Percentiles rank a stretch among this genome's conserved stretches.
Evolutionary conservation across 345 rosid species (phyloP).

Genomic region (Heritiera littoralis): DNA sequence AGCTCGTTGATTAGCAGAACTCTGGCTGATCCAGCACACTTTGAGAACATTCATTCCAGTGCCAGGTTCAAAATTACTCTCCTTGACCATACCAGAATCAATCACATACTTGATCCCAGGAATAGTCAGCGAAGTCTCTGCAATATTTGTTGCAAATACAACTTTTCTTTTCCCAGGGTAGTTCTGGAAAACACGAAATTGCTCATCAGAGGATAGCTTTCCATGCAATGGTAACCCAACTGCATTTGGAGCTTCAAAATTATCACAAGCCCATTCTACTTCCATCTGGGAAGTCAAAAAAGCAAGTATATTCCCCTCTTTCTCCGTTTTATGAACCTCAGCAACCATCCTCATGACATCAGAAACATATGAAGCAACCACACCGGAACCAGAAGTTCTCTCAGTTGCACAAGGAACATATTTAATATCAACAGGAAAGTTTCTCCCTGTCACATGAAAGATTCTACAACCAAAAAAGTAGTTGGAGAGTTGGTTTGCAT

Average conservation of each 20-base stretch:
- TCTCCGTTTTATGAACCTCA: slow-evolving; percentile 58
- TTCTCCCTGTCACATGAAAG: slow-evolving; percentile 63
- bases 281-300: slow-evolving; percentile 87
- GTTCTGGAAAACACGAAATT: slow-evolving; percentile 57
- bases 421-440: slow-evolving; percentile 72
- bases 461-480: slow-evolving; percentile 68
- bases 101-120: slow-evolving; percentile 90
- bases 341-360: slow-evolving; percentile 60
- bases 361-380: slow-evolving; percentile 56
- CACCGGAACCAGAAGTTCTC: slow-evolving; percentile 38
- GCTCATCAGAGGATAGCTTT: slow-evolving; percentile 76
- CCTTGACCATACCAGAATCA: slow-evolving; percentile 86
- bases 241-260: slow-evolving; percentile 56
- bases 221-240: slow-evolving; percentile 81
- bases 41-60: slow-evolving; percentile 85
- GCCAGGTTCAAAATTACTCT: slow-evolving; percentile 69
- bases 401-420: slow-evolving; percentile 50
- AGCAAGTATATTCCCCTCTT: slow-evolving; percentile 80
- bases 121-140: slow-evolving; percentile 92
- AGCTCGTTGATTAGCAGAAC: slow-evolving; percentile 89
- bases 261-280: slow-evolving; percentile 93
- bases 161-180: slow-evolving; percentile 75
- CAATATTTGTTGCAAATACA: slow-evolving; percentile 87
- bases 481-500: slow-evolving; percentile 70
- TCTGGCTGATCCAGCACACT: slow-evolving; percentile 69